These are phyloP conservation scores for Parsonsia alboflavescens DNA, from an alignment of 257 asterid species.

Conservation along the genomic window DNA sequence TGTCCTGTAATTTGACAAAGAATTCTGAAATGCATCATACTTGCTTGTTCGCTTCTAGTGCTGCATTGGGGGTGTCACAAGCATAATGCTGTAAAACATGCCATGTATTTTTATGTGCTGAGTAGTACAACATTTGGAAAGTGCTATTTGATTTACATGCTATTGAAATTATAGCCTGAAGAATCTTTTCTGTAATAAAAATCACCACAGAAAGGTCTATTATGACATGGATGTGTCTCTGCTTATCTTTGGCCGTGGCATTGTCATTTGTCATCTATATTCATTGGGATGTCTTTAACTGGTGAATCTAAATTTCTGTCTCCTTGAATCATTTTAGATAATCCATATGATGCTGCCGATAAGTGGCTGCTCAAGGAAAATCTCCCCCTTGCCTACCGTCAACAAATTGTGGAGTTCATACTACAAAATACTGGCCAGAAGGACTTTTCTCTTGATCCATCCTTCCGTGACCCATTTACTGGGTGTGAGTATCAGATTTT, in stretches of 20 bases:
- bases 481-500: slow-evolving; percentile 59
- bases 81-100: background rate
- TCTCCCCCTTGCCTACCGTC: slow-evolving; percentile 84
- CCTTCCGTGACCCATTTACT: slow-evolving; percentile 85
- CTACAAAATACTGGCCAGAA: slow-evolving; percentile 77
- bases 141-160: background rate
- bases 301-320: background rate
- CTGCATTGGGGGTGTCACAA: background rate
- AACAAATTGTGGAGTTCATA: slow-evolving; percentile 90
- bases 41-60: background rate
- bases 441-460: slow-evolving; percentile 69
- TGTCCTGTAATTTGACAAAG: background rate
- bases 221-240: background rate
- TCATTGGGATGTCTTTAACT: background rate
- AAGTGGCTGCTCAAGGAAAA: slow-evolving; percentile 90
- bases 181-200: background rate
- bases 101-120: background rate
- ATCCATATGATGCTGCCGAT: slow-evolving; percentile 89
- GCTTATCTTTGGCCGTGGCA: background rate
- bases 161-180: no score
- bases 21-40: background rate
- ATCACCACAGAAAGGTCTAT: background rate
- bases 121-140: background rate
- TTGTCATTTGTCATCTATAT: background rate
- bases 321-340: slow-evolving; percentile 47